These are phyloP conservation scores for Fusarium praegraminearum DNA, from an alignment of 2,329 filamentous ascomycete species.

Conservation along the genomic window DNA sequence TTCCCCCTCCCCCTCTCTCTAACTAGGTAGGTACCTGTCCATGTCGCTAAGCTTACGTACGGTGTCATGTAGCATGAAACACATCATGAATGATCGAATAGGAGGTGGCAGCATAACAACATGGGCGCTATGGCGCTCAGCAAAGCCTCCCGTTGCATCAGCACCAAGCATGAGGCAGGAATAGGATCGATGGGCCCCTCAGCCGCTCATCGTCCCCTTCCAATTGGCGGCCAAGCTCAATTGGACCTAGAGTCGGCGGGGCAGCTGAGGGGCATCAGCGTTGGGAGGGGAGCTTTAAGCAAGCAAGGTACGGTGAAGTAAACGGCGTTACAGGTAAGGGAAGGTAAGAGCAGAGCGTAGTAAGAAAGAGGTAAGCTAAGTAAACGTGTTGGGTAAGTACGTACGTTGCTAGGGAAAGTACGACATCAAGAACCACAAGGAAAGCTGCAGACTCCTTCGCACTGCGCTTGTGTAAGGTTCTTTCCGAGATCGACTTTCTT, in stretches of 20 bases:
- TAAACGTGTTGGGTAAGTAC: slow-evolving; percentile 12
- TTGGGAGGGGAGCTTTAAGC: slow-evolving; percentile 43
- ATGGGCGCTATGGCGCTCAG: slow-evolving; percentile 36
- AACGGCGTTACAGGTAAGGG: slow-evolving; percentile 25
- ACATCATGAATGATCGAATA: slow-evolving; percentile 36
- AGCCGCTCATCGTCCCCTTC: slow-evolving; percentile 12
- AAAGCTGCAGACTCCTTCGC: slow-evolving; percentile 4
- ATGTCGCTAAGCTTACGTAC: slow-evolving; percentile 29
- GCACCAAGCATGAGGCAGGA: slow-evolving; percentile 37
- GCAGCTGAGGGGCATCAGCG: slow-evolving; percentile 47
- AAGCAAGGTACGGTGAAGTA: slow-evolving; percentile 37
- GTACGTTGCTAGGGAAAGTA: slow-evolving; percentile 21
- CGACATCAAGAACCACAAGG: slow-evolving; percentile 31
- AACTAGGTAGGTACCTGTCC: background rate
- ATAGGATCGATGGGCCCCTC: slow-evolving; percentile 29
- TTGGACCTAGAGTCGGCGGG: slow-evolving; percentile 43
- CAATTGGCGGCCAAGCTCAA: slow-evolving; percentile 36
- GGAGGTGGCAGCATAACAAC: slow-evolving; percentile 37
- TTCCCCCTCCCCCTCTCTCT: background rate
- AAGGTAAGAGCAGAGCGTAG: slow-evolving; percentile 21
- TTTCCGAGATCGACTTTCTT: slow-evolving; percentile 35
- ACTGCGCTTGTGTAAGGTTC: slow-evolving; percentile 7
- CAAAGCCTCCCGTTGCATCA: slow-evolving; percentile 28
- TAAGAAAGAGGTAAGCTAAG: slow-evolving; percentile 25
- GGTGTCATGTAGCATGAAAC: slow-evolving; percentile 12